Percentiles rank a stretch among this genome's conserved stretches.
Evolutionary conservation across 495 filamentous ascomycete species (phyloP).

Genomic region (Neurospora discreta): DNA sequence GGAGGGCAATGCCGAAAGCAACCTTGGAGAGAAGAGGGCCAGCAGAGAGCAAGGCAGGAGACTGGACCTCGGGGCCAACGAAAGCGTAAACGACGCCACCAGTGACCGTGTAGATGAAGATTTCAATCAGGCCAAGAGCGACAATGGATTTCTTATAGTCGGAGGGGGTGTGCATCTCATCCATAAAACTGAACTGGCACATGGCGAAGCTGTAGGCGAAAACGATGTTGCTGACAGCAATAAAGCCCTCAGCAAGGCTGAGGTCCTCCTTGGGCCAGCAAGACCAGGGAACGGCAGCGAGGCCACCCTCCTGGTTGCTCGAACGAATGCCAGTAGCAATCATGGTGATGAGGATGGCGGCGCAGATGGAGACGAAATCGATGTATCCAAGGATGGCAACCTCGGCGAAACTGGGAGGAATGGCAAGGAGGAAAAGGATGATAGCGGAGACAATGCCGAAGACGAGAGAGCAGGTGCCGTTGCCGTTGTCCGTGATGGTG

Average conservation of each 20-base stretch:
- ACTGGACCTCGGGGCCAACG: constrained; percentile 53
- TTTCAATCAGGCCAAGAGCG: constrained; percentile 53
- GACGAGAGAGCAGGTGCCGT: constrained; percentile 55
- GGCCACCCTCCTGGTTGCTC: constrained; percentile 20
- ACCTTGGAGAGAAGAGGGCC: constrained; percentile 51
- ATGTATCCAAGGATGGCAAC: constrained; percentile 52
- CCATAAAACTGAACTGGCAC: constrained; percentile 66
- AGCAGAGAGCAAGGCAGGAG: constrained; percentile 59
- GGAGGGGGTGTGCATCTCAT: constrained; percentile 59
- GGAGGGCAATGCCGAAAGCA: constrained; percentile 70
- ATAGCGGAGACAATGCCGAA: constrained; percentile 55
- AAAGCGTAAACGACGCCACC: constrained; percentile 64
- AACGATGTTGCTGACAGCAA: constrained; percentile 62
- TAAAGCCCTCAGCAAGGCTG: constrained; percentile 38
- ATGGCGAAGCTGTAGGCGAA: constrained; percentile 63
- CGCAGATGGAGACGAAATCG: constrained; percentile 53
- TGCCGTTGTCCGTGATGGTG: constrained; percentile 49
- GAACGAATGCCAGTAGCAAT: constrained; percentile 50
- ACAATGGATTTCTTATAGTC: constrained; percentile 59
- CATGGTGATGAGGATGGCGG: constrained; percentile 55
- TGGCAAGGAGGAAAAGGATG: constrained; percentile 47
- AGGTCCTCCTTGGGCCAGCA: constrained; percentile 30
- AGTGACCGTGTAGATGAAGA: constrained; percentile 54
- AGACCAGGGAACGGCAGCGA: constrained; percentile 29
- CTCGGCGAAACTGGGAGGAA: constrained; percentile 46